Conservation (phyloP, 176 grass and related monocot genomes). For the Coix lacrymajobi region DNA sequence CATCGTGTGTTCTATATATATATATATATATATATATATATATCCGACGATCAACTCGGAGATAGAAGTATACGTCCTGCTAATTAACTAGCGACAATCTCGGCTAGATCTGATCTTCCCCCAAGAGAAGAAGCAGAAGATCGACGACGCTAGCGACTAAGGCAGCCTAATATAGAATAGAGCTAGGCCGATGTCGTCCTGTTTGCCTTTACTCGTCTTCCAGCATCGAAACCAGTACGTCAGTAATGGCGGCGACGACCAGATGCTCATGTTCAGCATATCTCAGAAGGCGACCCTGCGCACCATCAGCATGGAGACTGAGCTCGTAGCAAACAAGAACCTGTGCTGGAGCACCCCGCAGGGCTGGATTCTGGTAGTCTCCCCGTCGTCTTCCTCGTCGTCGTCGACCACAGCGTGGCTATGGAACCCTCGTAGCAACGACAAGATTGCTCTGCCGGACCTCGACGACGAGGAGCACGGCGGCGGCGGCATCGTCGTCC, state of each 20-base stretch:
- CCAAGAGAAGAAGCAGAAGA: no score
- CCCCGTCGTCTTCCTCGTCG: rapidly evolving
- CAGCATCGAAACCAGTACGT: background rate
- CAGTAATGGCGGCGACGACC: background rate
- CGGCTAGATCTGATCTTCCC: no score
- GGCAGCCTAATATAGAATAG: no score
- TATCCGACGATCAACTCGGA: no score
- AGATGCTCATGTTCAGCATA: background rate
- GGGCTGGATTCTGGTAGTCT: background rate
- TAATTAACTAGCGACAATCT: no score
- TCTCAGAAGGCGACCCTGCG: background rate
- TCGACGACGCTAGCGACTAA: background rate
- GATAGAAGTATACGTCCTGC: no score
- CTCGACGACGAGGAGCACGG: background rate
- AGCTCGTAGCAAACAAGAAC: background rate
- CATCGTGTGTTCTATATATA: no score
- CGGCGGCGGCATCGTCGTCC: no score
- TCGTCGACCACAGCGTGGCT: background rate
- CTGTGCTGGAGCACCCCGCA: constrained; percentile 1
- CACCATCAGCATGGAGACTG: background rate
- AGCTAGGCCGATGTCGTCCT: background rate
- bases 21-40: no score
- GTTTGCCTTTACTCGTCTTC: background rate
- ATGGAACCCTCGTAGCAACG: background rate
- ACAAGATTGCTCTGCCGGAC: background rate